Conservation (phyloP, 148 eudicot species). For the Vaccinium myrtillus region DNA sequence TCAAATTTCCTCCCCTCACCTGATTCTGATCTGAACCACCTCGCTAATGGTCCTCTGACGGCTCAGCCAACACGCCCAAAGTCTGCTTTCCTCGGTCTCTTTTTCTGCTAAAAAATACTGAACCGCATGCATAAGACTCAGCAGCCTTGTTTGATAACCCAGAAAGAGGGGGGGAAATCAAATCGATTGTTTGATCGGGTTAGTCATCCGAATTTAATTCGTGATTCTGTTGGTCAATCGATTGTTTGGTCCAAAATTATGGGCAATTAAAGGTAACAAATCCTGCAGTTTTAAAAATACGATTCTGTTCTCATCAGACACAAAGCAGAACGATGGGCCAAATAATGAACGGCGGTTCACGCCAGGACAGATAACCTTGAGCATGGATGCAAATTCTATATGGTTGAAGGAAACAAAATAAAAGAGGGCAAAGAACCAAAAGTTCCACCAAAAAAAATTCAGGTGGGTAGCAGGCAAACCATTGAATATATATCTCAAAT, state of each 20-base stretch:
- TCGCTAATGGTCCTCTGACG: not conserved
- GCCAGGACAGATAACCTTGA: not conserved
- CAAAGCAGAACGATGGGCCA: not conserved
- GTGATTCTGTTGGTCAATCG: not conserved
- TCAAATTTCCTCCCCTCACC: not conserved
- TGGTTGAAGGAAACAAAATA: constrained; percentile 21
- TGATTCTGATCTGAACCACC: not conserved
- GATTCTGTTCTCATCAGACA: not conserved
- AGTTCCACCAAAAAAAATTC: constrained; percentile 41
- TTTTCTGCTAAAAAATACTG: not conserved
- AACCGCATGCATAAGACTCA: not conserved
- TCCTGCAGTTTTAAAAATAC: not conserved
- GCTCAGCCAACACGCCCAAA: not conserved
- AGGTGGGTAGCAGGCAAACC: constrained; percentile 40
- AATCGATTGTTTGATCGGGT: too few relatives aligned
- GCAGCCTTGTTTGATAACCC: too few relatives aligned
- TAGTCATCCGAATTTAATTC: not conserved
- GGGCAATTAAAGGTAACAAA: not conserved
- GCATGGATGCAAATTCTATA: constrained; percentile 13
- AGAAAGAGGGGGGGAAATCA: too few relatives aligned
- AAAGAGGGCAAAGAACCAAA: constrained; percentile 25
- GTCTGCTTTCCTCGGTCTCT: not conserved
- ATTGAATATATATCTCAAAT: constrained; percentile 23
- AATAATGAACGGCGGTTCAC: too few relatives aligned
- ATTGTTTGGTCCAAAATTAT: not conserved